Evolutionary conservation across 306 rosid genomes (phyloP), one percentile per base, ranked within the genome.

Genomic region (Begonia masoniana): DNA sequence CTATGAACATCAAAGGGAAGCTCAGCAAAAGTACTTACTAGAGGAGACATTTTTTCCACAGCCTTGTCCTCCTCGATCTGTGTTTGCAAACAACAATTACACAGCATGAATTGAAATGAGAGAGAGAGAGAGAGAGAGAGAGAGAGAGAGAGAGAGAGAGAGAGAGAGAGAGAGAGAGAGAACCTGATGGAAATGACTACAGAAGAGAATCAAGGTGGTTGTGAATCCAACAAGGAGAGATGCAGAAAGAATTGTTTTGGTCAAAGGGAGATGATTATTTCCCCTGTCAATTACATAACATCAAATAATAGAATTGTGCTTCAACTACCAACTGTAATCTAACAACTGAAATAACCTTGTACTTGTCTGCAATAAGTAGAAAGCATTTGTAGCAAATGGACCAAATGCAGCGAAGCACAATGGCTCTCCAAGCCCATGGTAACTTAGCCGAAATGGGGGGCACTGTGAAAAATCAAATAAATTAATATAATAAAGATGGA

Each of bases 141-240:
- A 15, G 16, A 36, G 15, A 47, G 16, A 75, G 19, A 17, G 19
- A 17, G 12, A 51, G 39, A 31, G 39, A 31, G 39, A 31, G 39
- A 31, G 39, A 31, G 39, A 10, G 9, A 7, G 13, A 51, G 11
- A 16, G 13, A 50, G 59, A 15, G 16, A 36, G 15, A 47, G 16
- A 75, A 76, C 95, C 89, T 88, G 95, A 72, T 88, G 97, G 70
- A 88, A 85, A 71, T 82, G 97, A 68, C 97, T 88, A 68, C 94
- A 88, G 43, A 88, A 85, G 47, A 88, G 88, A 72, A 88, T 85
- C 35, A 88, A 71, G 63, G 95, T 51, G 41, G 97, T 88, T 16
- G 97, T 82, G 59, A 78, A 47, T 68, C 95, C 97, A 54, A 88
- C 82, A 62, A 88, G 97, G 46, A 85, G 15, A 55, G 97, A 82